phyloP scores from a whole-genome alignment of 139 green algal genomes.

The Picochlorum sp. region DNA sequence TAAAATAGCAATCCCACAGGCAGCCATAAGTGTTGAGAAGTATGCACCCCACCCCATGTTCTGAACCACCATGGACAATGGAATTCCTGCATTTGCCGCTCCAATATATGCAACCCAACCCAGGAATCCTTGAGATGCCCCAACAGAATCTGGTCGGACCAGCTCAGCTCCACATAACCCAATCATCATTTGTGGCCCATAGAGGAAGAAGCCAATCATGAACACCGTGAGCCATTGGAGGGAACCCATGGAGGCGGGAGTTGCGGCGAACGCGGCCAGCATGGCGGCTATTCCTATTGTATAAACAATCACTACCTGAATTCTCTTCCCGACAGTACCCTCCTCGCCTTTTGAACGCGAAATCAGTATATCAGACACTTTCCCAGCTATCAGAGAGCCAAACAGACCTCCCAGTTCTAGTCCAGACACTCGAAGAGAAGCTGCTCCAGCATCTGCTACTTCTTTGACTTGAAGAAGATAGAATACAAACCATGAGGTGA shows the following conservation, averaged over 20 bases:
- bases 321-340: slow-evolving; percentile 83
- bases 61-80: slow-evolving; percentile 91
- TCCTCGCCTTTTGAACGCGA: slow-evolving; percentile 21
- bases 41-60: slow-evolving; percentile 82
- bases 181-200: slow-evolving; percentile 92
- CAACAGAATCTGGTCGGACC: slow-evolving; percentile 76
- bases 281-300: slow-evolving; percentile 69
- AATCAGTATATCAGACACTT: slow-evolving; percentile 68
- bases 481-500: slow-evolving; percentile 91
- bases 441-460: slow-evolving; percentile 65
- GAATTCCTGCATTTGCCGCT: slow-evolving; percentile 79
- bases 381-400: slow-evolving; percentile 80
- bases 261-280: slow-evolving; percentile 61
- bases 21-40: slow-evolving; percentile 75
- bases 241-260: slow-evolving; percentile 47
- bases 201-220: slow-evolving; percentile 94
- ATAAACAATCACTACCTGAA: slow-evolving; percentile 92
- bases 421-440: slow-evolving; percentile 77
- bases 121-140: slow-evolving; percentile 88
- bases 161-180: slow-evolving; percentile 93
- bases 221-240: slow-evolving; percentile 86
- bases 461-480: slow-evolving; percentile 86
- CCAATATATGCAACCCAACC: slow-evolving; percentile 71
- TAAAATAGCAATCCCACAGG: slow-evolving; percentile 67
- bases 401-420: slow-evolving; percentile 93